Evolutionary conservation across 176 grass and related monocot genomes (phyloP).

Genomic region (Triticum monococcum): DNA sequence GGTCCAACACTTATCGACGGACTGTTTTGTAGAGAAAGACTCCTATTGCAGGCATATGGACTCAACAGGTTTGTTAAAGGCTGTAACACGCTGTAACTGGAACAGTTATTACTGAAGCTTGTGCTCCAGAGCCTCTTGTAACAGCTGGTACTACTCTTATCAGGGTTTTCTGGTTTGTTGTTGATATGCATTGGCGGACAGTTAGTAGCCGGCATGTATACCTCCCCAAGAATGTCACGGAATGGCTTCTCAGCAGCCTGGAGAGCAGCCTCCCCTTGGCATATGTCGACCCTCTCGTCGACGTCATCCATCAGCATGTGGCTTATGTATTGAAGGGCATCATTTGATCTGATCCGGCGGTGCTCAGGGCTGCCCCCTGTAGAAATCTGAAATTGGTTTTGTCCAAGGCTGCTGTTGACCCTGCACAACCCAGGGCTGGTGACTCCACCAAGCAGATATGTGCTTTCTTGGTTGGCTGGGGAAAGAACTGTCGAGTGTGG

Average conservation of each 20-base stretch:
- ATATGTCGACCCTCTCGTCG: neutral
- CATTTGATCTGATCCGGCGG: constrained; percentile 22
- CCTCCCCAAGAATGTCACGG: constrained; percentile 39
- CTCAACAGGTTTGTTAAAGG: neutral
- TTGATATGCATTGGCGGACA: neutral
- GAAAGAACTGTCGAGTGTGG: no score
- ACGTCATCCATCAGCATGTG: constrained; percentile 41
- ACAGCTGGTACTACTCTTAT: neutral
- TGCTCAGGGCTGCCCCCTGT: constrained; percentile 1
- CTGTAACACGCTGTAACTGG: neutral
- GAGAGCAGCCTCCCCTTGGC: constrained; percentile 31
- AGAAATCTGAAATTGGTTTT: neutral
- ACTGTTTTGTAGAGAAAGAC: neutral
- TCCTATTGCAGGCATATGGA: neutral
- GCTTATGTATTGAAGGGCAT: constrained; percentile 37
- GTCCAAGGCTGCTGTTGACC: neutral
- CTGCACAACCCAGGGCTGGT: no score
- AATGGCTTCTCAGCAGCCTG: constrained; percentile 45
- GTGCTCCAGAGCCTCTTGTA: neutral
- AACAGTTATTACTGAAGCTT: neutral
- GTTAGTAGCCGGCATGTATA: neutral
- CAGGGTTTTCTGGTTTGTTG: neutral
- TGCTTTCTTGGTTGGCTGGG: no score
- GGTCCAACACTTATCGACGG: neutral
- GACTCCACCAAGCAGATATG: no score